A percentile compares a stretch with the other conserved stretches of the same genome.
Evolutionary conservation across 257 asterid species (phyloP).

Genomic region (Solanum verrucosum): DNA sequence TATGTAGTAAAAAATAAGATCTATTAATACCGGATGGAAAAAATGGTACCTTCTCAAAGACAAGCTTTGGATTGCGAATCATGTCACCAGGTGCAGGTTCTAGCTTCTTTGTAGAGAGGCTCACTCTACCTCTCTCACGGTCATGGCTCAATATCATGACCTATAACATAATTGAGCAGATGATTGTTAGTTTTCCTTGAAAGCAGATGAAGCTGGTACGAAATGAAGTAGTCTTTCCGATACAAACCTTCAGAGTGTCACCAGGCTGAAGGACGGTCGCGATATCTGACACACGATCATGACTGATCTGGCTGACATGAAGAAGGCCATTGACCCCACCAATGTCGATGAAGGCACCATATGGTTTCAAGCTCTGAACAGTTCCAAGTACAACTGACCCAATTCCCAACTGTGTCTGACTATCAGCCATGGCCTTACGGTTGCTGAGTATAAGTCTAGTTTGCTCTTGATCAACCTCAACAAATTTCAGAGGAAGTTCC

Average conservation of each 20-base stretch:
- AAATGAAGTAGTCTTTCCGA: neutral
- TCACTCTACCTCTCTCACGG: constrained; percentile 95
- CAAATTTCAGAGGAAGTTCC: constrained; percentile 82
- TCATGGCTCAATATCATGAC: constrained; percentile 98
- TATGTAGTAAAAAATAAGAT: neutral
- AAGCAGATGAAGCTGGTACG: neutral
- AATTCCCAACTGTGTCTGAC: constrained; percentile 95
- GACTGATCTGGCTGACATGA: constrained; percentile 96
- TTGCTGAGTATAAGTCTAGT: constrained; percentile 81
- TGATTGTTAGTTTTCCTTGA: neutral
- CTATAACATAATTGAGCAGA: constrained; percentile 22
- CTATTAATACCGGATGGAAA: neutral
- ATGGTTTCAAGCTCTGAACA: constrained; percentile 93
- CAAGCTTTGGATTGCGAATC: constrained; percentile 95
- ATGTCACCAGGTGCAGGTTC: constrained; percentile 99
- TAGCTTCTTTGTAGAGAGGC: constrained; percentile 92
- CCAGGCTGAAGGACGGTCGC: constrained; percentile 90
- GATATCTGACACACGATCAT: constrained; percentile 86
- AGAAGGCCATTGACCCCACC: constrained; percentile 94
- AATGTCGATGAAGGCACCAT: constrained; percentile 95
- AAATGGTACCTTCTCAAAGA: constrained; percentile 69
- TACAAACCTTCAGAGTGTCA: constrained; percentile 72
- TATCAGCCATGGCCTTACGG: constrained; percentile 93
- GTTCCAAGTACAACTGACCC: constrained; percentile 90
- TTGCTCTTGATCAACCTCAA: constrained; percentile 88